Evolutionary conservation across 352 stramenopile genomes (phyloP), one percentile per base, ranked within the genome.

Genomic region (Globisporangium perplexum): DNA sequence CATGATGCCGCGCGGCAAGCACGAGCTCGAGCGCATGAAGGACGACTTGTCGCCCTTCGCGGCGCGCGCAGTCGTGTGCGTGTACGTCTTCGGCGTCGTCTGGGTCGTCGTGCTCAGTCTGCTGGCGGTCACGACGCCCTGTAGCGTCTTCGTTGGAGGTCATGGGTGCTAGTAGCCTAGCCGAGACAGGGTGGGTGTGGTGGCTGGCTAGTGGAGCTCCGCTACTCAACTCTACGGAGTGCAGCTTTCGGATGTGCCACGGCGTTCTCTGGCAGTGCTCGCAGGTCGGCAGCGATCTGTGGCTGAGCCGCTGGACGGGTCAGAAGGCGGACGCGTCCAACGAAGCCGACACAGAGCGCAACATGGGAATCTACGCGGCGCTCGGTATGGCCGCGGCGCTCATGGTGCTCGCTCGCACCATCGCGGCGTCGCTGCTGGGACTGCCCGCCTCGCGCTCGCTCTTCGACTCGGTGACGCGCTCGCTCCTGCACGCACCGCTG

Each of bases 401-500:
- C 1, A 62, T 80, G n/a, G 49, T 74, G 0, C 55, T 77, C 18
- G 35, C 59, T 1, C 63, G 63, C 6, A 41, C 54, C n/a, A 22
- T 66, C 1, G 45, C 44, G 0, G 47, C 88, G n/a, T 51, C 65
- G 8, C 38, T 58, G 12, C 53, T 63, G 0, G 64, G 62, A 12
- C 46, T 84, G 1, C 57, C 53, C 0, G 62, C 63, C 0, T 72
- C 74, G 0, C 38, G 68, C 20, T 63, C 60, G 24, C 55, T 97
- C 15, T 93, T 97, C 60, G 66, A 95, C 45, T 50, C 72, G 18
- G 71, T 97, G 50, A 90, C 84, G 8, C 51, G 65, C 15, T 74
- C 72, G n/a, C 76, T 96, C 7, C 57, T 97, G n/a, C 38, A 66
- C 24, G 86, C 89, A 8, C 86, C 88, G 14, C 72, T 96, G 49